Base-by-base conservation (phyloP, 2,329 filamentous ascomycete genomes). In the Ascochyta clinopodiicola region DNA sequence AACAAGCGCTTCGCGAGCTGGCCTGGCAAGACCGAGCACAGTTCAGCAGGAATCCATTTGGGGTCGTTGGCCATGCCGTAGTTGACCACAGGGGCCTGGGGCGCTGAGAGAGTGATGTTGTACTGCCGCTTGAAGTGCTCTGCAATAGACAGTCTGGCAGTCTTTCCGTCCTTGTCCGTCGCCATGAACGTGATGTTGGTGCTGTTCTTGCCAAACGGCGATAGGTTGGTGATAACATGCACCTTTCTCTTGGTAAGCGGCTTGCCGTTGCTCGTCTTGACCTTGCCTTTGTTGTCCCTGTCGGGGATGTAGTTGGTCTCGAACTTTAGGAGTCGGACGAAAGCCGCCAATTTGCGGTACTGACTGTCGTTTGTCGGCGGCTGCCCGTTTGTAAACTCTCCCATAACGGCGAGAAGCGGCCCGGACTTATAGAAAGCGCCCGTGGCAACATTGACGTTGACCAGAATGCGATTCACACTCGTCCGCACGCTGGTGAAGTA, bases 391-490 rank as follows among this genome's bases (percentile, higher is more conserved):
- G 25, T 49, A 12, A 66, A 50, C 12, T 74, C 70, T 8, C 8
- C 57, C 66, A 76, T 67, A 3, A 73, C 40, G 7, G 66, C 54
- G 1, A 72, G 31, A 1, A 87, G 69, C 2, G 73, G 70, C 0
- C 77, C 77, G 2, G 77, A 63, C 59, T 83, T 78, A 70, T 85
- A 86, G 64, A 86, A 88, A 0, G 85, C 84, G 2, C 80, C 78
- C 39, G 82, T 82, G 8, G 84, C 84, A 24, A 88, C 84, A 54
- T 89, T 87, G 3, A 88, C 75, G 52, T 89, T 89, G 12, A 88
- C 69, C 0, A 89, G 67, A 4, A 88, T 74, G 3, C 85, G 79
- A 35, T 79, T 80, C 13, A 84, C 83, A 2, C 84, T 81, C 2
- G 84, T 80, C 5, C 87, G 83, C 27, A 86, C 82, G 63, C 84